Conservation (phyloP, 176 grass and related monocot species). For the Chrysopogon serrulatus region DNA sequence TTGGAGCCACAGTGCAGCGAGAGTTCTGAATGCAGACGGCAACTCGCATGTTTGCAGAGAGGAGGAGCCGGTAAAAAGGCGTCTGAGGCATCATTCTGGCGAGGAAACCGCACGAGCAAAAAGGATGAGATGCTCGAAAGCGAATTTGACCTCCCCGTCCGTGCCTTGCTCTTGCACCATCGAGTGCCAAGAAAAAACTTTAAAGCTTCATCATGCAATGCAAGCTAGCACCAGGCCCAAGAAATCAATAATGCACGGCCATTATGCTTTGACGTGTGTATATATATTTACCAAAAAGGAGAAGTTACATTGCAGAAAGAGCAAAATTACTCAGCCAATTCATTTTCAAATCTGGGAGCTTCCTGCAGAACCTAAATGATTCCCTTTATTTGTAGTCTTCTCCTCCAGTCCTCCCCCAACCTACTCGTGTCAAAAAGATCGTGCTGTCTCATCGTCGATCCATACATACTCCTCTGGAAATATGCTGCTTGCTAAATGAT, state of each 20-base stretch:
- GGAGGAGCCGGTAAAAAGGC: neutral
- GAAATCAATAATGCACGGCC: conserved; percentile 25
- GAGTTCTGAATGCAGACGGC: conserved; percentile 5
- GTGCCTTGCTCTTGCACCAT: conserved; percentile 13
- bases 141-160: conserved; percentile 33
- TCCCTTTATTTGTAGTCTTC: conserved; percentile 25
- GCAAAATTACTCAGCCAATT: neutral
- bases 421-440: conserved; percentile 14
- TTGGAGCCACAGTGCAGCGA: neutral
- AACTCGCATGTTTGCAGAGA: neutral
- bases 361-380: conserved; percentile 27
- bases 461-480: neutral
- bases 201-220: conserved; percentile 34
- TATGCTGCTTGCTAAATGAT: conserved; percentile 10
- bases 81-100: conserved; percentile 27
- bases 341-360: neutral
- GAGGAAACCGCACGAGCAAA: conserved; percentile 35
- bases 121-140: conserved; percentile 33
- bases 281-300: neutral
- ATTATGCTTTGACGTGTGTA: conserved; percentile 10
- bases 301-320: neutral
- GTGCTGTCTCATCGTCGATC: conserved; percentile 11
- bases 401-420: neutral
- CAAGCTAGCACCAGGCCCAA: neutral
- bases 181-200: conserved; percentile 28